Base-by-base conservation (phyloP, 352 stramenopile genomes). In the Globisporangium carolinianum region DNA sequence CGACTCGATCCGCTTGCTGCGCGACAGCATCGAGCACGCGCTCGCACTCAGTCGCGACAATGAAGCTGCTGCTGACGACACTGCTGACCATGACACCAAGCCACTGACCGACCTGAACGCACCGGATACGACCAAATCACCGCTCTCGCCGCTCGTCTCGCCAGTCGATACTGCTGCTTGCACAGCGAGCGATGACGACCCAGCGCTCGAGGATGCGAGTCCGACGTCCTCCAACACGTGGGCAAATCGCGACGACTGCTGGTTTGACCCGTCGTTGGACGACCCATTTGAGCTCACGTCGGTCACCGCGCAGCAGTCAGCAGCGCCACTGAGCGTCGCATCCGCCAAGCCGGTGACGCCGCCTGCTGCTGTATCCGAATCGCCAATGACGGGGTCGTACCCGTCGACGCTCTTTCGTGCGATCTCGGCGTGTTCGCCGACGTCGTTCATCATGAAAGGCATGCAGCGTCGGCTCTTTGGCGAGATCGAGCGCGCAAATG, bases 391-490 rank as follows among this genome's bases (percentile, higher is more conserved):
- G 1, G 68, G 63, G 6, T 58, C 62, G 11, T 83, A 75, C 37
- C 42, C 80, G 4, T 69, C 64, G 60, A 72, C 64, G 4, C 68
- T 91, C 7, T 69, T 91, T 24, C 52, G 50, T 7, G 60, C 75
- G 6, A 60, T 82, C 8, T 70, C 77, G 9, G 61, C 66, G 8
- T 79, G 63, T n/a, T 66, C 60, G 17, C 69, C 75, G 4, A 72
- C 79, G 47, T 83, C 81, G n/a, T 76, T 76, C 47, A 75, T 83
- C 14, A 91, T 89, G 81, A 75, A 65, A 17, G 78, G 72, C 46
- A 79, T 75, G 24, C 72, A 87, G 42, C 79, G 83, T 36, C 76
- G 75, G 14, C 56, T 91, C 7, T 56, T 87, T 32, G 67, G 75
- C 37, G 81, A 91, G 50, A 79, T 91, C 46, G 66, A 63, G n/a